Evolutionary conservation across 345 rosid species (phyloP), one percentile per base, ranked within the genome.

Genomic region (Chamaenerion angustifolium): DNA sequence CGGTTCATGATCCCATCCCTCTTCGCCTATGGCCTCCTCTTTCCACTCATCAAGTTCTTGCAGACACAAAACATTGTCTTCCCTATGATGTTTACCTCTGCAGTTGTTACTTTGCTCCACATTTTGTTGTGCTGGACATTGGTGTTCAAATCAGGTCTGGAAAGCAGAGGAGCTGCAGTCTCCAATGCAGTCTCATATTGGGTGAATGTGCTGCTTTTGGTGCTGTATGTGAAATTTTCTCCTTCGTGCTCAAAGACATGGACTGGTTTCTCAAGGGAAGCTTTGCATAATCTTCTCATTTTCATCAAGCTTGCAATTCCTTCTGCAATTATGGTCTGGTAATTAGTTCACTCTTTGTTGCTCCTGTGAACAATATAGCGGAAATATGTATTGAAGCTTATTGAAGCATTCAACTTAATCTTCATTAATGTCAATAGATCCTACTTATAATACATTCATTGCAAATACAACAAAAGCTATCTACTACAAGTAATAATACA

Each of bases 301-400:
- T 85, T 88, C 63, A 12, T 78, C 18, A 72, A 57, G 45, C 80
- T 85, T 40, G 83, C 85, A 18, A 64, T 82, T 59, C 95, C 97
- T 58, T 88, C 97, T 6, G 78, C 97, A 37, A 48, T 76, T 56
- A 88, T 85, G 97, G 81, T 78, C 23, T 81, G 85, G 81, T 80
- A 70, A 62, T 51, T 1, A 11, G 31, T 23, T 3, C 12, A 11
- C 37, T n/a, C 37, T 3, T 31, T 31, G 8, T 11, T 10, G 19
- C 16, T 21, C 12, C 19, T n/a, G n/a, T n/a, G n/a, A n/a, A n/a
- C n/a, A n/a, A n/a, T n/a, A n/a, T n/a, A n/a, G n/a, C n/a, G n/a
- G n/a, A n/a, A n/a, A n/a, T n/a, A n/a, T n/a, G n/a, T n/a, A n/a
- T n/a, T n/a, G n/a, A n/a, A n/a, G n/a, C n/a, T n/a, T n/a, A n/a